Evolutionary conservation across 176 grass and related monocot species (phyloP), one percentile per base, ranked within the genome.

Genomic region (Avena insularis): DNA sequence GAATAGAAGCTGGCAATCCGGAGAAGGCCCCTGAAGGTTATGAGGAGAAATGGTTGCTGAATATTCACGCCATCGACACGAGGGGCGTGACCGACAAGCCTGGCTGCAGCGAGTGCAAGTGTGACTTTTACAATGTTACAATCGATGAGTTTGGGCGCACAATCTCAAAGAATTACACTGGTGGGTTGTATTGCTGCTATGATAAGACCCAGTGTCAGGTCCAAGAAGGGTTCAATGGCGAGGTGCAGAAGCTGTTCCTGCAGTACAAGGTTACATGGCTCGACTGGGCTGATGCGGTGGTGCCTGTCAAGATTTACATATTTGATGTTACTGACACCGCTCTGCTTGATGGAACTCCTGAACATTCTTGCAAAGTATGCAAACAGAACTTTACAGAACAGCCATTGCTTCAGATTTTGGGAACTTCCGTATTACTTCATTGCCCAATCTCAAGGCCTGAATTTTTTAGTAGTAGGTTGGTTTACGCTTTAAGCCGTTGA

Each of bases 301-400:
- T 86, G 65, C 95, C 95, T 1, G 95, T 93, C n/a, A 91, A 89
- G 79, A 93, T 98, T 9, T 98, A 93, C 74, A 93, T 98, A 61
- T 89, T 98, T 33, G 95, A 98, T 36, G 90, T 89, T 12, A 97
- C 80, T 8, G 88, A 95, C 25, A 79, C 36, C 0, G 83, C 77
- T 45, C 70, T 87, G 29, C 5, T 80, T 0, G 82, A 85, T 12
- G 72, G 79, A n/a, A 75, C 15, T 40, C 38, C 50, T 2, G 43
- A n/a, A 67, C 5, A 51, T 40, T 87, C 83, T 38, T 97, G 95
- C 86, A 89, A 81, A 90, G 94, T 96, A 92, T 81, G 36, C 49
- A 27, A 82, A 20, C 63, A 75, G n/a, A 38, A n/a, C 7, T 70
- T 38, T 17, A 12, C 40, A 1, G 51, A 14, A 14, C 3, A 1